These are phyloP conservation scores for Bauhinia variegata DNA, from an alignment of 306 rosid species.

Conservation along the genomic window DNA sequence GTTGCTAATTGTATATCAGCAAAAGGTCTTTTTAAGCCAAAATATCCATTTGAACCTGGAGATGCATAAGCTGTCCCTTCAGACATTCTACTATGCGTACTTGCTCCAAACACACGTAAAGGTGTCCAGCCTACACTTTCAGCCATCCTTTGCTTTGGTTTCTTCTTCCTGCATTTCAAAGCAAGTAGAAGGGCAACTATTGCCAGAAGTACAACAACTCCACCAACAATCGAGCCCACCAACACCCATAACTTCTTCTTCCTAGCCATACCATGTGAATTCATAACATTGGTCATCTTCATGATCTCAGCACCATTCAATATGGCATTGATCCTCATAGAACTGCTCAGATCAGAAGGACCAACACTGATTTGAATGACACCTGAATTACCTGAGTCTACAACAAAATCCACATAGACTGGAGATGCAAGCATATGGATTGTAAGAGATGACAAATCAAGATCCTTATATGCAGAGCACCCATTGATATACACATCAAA, in stretches of 20 bases:
- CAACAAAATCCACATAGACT: constrained; percentile 72
- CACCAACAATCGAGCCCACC: constrained; percentile 68
- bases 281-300: constrained; percentile 60
- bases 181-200: constrained; percentile 51
- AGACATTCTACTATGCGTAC: constrained; percentile 80
- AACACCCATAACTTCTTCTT: constrained; percentile 57
- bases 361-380: constrained; percentile 74
- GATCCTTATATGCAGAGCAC: constrained; percentile 70
- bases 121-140: constrained; percentile 94
- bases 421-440: constrained; percentile 74
- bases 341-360: constrained; percentile 79
- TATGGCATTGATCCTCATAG: constrained; percentile 72
- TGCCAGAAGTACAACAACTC: constrained; percentile 49
- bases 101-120: constrained; percentile 69
- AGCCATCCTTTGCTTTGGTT: constrained; percentile 51
- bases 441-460: constrained; percentile 72
- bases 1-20: constrained; percentile 75
- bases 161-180: constrained; percentile 61
- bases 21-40: constrained; percentile 78
- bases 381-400: constrained; percentile 61
- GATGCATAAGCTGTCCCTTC: constrained; percentile 62
- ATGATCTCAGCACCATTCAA: constrained; percentile 98
- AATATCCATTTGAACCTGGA: constrained; percentile 80
- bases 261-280: constrained; percentile 17
- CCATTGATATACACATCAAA: constrained; percentile 85